Conservation (phyloP, 1,284 basidiomycete genomes). For the Tilletiaria anomala region DNA sequence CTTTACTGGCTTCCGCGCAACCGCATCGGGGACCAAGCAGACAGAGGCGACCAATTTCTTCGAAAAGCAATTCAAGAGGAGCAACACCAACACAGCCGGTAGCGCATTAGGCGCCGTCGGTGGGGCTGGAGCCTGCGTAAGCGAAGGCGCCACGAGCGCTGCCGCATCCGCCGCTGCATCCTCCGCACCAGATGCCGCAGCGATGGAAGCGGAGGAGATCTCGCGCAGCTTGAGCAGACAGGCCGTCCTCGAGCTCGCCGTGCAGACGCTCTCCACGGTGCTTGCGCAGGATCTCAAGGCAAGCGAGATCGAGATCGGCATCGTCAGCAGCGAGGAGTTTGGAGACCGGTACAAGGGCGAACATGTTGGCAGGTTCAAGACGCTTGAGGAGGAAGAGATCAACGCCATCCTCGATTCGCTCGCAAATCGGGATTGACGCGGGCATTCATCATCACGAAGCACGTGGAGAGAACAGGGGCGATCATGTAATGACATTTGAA, state of each 20-base stretch:
- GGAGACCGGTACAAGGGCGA: conserved; percentile 2
- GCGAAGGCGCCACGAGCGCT: neutral
- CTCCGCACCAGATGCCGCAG: conserved; percentile 19
- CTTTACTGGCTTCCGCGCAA: conserved; percentile 95
- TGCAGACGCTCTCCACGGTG: conserved; percentile 85
- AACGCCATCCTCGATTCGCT: conserved; percentile 28
- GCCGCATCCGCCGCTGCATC: neutral
- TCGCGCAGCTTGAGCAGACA: conserved; percentile 17
- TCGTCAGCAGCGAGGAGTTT: conserved; percentile 32
- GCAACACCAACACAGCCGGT: conserved; percentile 36
- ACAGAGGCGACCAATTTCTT: conserved; percentile 92
- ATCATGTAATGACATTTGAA: too few relatives aligned
- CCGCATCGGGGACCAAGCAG: conserved; percentile 89
- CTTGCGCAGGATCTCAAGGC: conserved; percentile 83
- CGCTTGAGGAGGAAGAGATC: conserved; percentile 27
- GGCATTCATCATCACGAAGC: too few relatives aligned
- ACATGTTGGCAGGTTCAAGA: conserved; percentile 18
- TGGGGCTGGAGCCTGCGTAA: neutral
- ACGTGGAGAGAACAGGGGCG: too few relatives aligned
- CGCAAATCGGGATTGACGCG: conserved; percentile 34
- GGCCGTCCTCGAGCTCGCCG: conserved; percentile 58
- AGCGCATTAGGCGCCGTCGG: conserved; percentile 1
- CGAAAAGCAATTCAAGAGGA: conserved; percentile 97
- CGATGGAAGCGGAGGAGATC: conserved; percentile 16
- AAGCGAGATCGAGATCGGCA: conserved; percentile 46